These are phyloP conservation scores for Suillus cothurnatus DNA, from an alignment of 768 basidiomycete genomes.

Conservation along the genomic window DNA sequence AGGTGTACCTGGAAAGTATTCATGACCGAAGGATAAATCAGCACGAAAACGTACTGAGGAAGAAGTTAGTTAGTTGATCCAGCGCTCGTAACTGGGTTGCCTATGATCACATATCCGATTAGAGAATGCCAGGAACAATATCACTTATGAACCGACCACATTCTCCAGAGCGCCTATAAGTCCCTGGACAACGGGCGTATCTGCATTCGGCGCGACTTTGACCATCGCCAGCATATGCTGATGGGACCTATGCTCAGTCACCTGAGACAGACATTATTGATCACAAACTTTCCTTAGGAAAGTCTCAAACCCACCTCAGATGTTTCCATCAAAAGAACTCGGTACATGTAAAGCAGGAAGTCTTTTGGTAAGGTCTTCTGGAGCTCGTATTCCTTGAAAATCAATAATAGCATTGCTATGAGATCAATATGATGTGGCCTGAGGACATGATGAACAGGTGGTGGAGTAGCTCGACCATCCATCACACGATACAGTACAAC, in stretches of 20 bases:
- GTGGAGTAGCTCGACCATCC: slow-evolving; percentile 43
- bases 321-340: slow-evolving; percentile 68
- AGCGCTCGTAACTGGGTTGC: slow-evolving; percentile 51
- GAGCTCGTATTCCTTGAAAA: slow-evolving; percentile 58
- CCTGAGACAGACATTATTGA: slow-evolving; percentile 40
- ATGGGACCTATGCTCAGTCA: slow-evolving; percentile 62
- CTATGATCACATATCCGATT: slow-evolving; percentile 29
- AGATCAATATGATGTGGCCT: slow-evolving; percentile 78
- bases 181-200: slow-evolving; percentile 42
- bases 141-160: slow-evolving; percentile 30
- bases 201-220: slow-evolving; percentile 45
- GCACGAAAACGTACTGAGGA: slow-evolving; percentile 36
- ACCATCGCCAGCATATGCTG: slow-evolving; percentile 49
- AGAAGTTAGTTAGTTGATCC: slow-evolving; percentile 67
- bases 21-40: slow-evolving; percentile 3
- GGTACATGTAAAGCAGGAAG: slow-evolving; percentile 65
- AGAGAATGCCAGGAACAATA: neutral
- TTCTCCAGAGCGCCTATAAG: slow-evolving; percentile 50
- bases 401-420: slow-evolving; percentile 60
- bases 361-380: slow-evolving; percentile 53
- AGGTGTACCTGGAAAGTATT: slow-evolving; percentile 45
- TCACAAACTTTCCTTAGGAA: neutral
- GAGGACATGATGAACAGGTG: slow-evolving; percentile 66
- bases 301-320: slow-evolving; percentile 52
- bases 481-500: slow-evolving; percentile 14